Evolutionary conservation across 768 basidiomycete species (phyloP), one percentile per base, ranked within the genome.

Genomic region (Amanita rubescens): DNA sequence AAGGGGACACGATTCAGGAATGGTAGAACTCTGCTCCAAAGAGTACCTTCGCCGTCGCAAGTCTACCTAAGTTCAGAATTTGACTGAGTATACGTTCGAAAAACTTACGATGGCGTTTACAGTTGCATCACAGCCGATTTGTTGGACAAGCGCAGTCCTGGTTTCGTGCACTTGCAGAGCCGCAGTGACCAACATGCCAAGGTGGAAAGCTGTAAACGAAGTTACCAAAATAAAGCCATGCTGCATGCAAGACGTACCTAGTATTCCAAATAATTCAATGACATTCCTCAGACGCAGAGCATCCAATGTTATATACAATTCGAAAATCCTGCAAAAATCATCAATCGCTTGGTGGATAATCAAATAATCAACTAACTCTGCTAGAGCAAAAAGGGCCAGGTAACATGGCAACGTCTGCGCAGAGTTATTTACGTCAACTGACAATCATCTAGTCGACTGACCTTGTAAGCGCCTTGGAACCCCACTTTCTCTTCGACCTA

Each of bases 121-220:
- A 3, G 53, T 53, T n/a, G 58, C 64, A 39, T 71, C 71, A 57
- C 75, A 78, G 49, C 66, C 63, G 7, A 45, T 30, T 10, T 11
- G 44, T 17, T 55, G 69, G 0, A 82, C 75, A 27, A 90, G 68
- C 4, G 88, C 90, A 0, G 68, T 65, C 53, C 60, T 74, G n/a
- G 90, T 89, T 65, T 93, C 82, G 55, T 81, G 81, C 19, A 93
- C 72, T 72, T 93, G 90, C 11, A 93, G 74, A 5, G 84, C 79
- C 43, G 87, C 78, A 59, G 84, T 85, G 19, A 90, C 76, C 52
- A 91, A 70, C 49, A 92, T 79, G 17, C 83, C 88, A 8, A 75
- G 62, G 45, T 93, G 89, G 69, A 93, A 93, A 12, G 80, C 87
- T 87, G 59, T 35, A 37, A 49, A 25, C 46, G n/a, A 49, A 38